Percentiles rank a stretch among this genome's conserved stretches.
phyloP scores from a whole-genome alignment of 768 basidiomycete genomes.

The Coprinopsis marcescibilis region DNA sequence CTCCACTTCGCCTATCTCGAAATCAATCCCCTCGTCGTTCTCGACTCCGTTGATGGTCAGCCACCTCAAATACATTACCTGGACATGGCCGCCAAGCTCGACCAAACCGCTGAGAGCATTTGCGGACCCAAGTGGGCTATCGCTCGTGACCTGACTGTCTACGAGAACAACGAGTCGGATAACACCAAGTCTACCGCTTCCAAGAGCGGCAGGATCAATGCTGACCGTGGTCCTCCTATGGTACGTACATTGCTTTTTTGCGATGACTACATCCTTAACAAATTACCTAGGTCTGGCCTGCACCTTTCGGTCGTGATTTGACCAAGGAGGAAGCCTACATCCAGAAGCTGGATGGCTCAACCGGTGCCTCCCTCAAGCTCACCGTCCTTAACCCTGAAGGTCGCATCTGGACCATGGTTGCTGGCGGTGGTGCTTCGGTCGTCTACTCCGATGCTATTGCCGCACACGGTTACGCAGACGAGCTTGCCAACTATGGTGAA shows the following conservation, averaged over 20 bases:
- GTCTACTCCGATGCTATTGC: constrained; percentile 78
- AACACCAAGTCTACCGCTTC: constrained; percentile 34
- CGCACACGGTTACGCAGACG: constrained; percentile 92
- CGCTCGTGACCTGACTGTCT: constrained; percentile 81
- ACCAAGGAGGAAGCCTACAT: constrained; percentile 99
- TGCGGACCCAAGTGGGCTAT: constrained; percentile 99
- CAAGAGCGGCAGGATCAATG: constrained; percentile 52
- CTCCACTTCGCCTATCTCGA: constrained; percentile 99
- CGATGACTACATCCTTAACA: not conserved
- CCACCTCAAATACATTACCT: constrained; percentile 87
- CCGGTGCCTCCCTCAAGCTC: constrained; percentile 96
- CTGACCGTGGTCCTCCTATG: constrained; percentile 98
- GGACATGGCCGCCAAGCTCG: constrained; percentile 99
- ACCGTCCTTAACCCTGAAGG: constrained; percentile 95
- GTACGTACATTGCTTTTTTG: constrained; percentile 30
- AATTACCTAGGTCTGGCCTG: constrained; percentile 64
- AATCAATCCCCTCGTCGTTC: constrained; percentile 96
- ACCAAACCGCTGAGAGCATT: constrained; percentile 97
- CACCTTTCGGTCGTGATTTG: constrained; percentile 94
- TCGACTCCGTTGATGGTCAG: constrained; percentile 67
- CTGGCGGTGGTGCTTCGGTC: constrained; percentile 80
- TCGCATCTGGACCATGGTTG: constrained; percentile 99
- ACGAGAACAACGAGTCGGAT: constrained; percentile 43
- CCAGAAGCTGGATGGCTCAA: constrained; percentile 94
- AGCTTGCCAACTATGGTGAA: constrained; percentile 99